Base-by-base conservation (phyloP, 495 filamentous ascomycete genomes). In the Letharia columbiana region DNA sequence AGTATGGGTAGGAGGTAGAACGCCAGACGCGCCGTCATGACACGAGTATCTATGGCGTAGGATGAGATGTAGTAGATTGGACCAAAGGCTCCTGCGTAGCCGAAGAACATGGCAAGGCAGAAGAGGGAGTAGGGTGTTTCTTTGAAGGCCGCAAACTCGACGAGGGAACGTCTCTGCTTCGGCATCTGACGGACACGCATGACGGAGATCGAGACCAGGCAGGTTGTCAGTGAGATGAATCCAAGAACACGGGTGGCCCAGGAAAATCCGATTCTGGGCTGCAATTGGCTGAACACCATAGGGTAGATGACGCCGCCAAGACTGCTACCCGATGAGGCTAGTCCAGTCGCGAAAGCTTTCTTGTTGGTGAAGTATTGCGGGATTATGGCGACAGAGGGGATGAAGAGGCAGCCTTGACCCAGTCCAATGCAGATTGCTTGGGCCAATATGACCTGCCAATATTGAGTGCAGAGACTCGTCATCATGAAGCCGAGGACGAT, bases 1-100 rank as follows among this genome's bases (percentile, higher is more conserved):
- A 49, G 45, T 23, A 49, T n/a, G 2, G 45, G 45, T 23, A 52
- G 49, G 9, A 52, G 23, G 18, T 52, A 23, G 45, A 49, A 20
- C 20, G 45, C 45, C 9, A 49, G 59, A 23, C 13, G 39, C n/a
- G 59, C 42, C 1, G 9, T 41, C 33, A 82, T 78, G 63, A 89
- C 80, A 0, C 74, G 71, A 3, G 77, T 78, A 9, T 80, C 71
- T 49, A 87, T 79, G 18, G 83, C 82, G 68, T 83, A 89, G 8
- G 82, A 79, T 67, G 86, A 78, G 64, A 89, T 75, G 71, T 89
- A 91, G 73, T 86, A 88, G 67, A 91, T 85, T 58, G 87, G 82
- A 75, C 85, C 83, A 73, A 88, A 89, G 64, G 89, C 82, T 6
- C 87, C 87, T 70, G 88, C 75, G 80, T 89, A 85, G 4, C 79